Percentiles rank a stretch among this genome's conserved stretches.
Evolutionary conservation across 1,284 basidiomycete genomes (phyloP).

Genomic region (Bondarzewia mesenterica): DNA sequence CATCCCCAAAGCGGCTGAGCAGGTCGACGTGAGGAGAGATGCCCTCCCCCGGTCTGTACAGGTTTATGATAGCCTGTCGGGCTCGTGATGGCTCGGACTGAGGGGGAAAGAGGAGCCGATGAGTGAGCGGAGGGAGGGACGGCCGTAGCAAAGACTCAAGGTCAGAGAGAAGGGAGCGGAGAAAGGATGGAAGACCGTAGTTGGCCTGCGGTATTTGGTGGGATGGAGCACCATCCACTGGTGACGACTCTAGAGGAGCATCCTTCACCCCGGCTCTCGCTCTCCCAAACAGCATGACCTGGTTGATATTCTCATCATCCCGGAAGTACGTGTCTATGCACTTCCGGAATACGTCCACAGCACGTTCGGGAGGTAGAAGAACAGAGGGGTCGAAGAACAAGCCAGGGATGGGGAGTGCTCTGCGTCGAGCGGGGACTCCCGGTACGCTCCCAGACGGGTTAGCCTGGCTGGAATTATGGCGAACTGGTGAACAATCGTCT

Average conservation of each 20-base stretch:
- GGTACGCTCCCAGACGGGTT: too few species aligned
- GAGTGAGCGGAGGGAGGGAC: conserved; percentile 36
- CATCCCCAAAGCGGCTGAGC: conserved; percentile 67
- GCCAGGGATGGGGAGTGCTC: conserved; percentile 49
- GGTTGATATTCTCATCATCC: conserved; percentile 43
- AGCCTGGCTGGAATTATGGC: too few species aligned
- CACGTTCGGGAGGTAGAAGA: conserved; percentile 40
- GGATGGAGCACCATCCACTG: neutral
- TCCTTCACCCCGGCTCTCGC: conserved; percentile 9
- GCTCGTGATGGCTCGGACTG: conserved; percentile 31
- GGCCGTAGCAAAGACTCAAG: conserved; percentile 42
- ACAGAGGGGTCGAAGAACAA: conserved; percentile 52
- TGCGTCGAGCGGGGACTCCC: conserved; percentile 19
- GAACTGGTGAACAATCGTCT: neutral
- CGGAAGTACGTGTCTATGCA: conserved; percentile 56
- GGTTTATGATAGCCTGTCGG: conserved; percentile 73
- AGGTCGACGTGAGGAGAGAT: conserved; percentile 76
- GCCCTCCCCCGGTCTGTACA: conserved; percentile 73
- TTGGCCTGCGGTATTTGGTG: neutral
- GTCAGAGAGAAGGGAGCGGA: conserved; percentile 42
- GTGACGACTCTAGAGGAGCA: neutral
- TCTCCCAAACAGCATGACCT: conserved; percentile 73
- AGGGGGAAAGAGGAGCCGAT: conserved; percentile 46
- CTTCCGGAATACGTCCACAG: conserved; percentile 37
- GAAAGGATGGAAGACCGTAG: conserved; percentile 43